A percentile compares a stretch with the other conserved stretches of the same genome.
Evolutionary conservation across 2,329 filamentous ascomycete species (phyloP).

Genomic region (Thielaviopsis musarum): DNA sequence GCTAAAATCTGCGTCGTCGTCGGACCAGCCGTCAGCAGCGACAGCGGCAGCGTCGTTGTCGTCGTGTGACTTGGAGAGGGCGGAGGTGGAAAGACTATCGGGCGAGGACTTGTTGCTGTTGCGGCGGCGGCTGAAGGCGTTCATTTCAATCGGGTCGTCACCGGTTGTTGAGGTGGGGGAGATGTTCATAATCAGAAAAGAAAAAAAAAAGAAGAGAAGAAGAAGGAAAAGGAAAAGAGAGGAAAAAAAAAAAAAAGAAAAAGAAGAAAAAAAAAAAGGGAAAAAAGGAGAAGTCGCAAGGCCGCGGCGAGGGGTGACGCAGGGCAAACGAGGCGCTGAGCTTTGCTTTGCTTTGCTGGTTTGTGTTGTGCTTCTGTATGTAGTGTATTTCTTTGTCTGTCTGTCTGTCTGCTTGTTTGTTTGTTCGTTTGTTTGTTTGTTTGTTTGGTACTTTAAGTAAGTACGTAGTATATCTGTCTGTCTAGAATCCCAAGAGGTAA

Average conservation of each 20-base stretch:
- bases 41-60: neutral
- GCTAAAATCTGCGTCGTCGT: constrained; percentile 20
- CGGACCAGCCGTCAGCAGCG: constrained; percentile 12
- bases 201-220: neutral
- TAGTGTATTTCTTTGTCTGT: neutral
- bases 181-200: constrained; percentile 6
- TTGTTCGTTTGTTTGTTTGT: neutral
- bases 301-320: neutral
- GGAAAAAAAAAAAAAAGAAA: neutral
- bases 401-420: too few relatives aligned
- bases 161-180: constrained; percentile 1
- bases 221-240: neutral
- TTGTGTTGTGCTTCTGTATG: neutral
- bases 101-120: constrained; percentile 13
- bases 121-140: constrained; percentile 15
- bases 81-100: neutral
- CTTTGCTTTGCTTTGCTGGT: neutral
- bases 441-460: too few relatives aligned
- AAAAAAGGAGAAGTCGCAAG: neutral
- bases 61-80: neutral
- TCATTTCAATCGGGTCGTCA: constrained; percentile 11
- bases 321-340: neutral
- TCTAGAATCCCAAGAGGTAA: neutral
- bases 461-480: neutral
- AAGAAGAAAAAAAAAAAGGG: neutral